Conservation (phyloP, 768 basidiomycete species). For the Phylloporus scabripes region DNA sequence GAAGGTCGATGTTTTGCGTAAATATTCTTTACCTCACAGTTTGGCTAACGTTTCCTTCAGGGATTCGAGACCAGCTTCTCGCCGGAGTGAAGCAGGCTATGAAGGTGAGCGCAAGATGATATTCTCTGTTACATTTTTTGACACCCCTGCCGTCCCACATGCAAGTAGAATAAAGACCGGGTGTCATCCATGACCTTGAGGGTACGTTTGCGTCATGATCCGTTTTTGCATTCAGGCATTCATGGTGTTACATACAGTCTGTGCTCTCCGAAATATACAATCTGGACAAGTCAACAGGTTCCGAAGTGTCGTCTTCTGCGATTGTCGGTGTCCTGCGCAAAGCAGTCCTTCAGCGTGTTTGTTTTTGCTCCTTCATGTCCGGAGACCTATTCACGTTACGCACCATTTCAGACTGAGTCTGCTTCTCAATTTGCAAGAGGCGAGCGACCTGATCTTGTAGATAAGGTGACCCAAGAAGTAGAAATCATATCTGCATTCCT, state of each 20-base stretch:
- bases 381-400: constrained; percentile 4
- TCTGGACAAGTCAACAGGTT: constrained; percentile 51
- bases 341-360: constrained; percentile 53
- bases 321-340: constrained; percentile 54
- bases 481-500: constrained; percentile 49
- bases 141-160: constrained; percentile 1
- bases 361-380: constrained; percentile 21
- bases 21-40: background rate
- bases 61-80: constrained; percentile 48
- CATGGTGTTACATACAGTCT: constrained; percentile 37
- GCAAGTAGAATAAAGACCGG: constrained; percentile 49
- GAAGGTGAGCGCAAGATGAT: constrained; percentile 47
- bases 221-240: background rate
- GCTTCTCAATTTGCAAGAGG: constrained; percentile 51
- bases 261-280: constrained; percentile 65
- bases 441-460: constrained; percentile 59
- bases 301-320: constrained; percentile 41
- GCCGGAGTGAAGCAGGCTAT: constrained; percentile 58
- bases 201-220: constrained; percentile 32
- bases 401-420: constrained; percentile 47
- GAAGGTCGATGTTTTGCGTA: constrained; percentile 17
- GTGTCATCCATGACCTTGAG: constrained; percentile 51
- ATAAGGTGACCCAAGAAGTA: constrained; percentile 56
- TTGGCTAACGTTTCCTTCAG: constrained; percentile 27
- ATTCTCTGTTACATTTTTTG: background rate